Percentiles rank a stretch among this genome's conserved stretches.
phyloP scores from a whole-genome alignment of 2,329 filamentous ascomycete species.

The Pseudogymnoascus sp. region DNA sequence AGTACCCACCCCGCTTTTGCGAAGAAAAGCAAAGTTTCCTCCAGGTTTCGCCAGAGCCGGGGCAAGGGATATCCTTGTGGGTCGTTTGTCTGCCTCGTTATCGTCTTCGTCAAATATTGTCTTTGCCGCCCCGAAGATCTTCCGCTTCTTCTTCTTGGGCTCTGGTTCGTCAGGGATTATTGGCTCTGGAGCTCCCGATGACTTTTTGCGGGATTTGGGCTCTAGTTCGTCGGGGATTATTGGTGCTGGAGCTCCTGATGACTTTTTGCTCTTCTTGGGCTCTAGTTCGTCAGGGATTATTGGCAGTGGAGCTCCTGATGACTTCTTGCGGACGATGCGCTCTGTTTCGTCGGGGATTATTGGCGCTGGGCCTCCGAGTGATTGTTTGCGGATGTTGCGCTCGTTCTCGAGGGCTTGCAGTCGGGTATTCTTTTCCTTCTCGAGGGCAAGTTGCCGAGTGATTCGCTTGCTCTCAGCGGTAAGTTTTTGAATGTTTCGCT shows the following conservation, averaged over 20 bases:
- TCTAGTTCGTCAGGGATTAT: background rate
- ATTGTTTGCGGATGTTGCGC: background rate
- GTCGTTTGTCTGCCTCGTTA: slow-evolving; percentile 36
- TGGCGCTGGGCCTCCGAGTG: background rate
- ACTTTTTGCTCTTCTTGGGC: background rate
- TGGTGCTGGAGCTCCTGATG: background rate
- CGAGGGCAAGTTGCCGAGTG: background rate
- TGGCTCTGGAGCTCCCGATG: background rate
- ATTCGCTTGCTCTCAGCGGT: background rate
- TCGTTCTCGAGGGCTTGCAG: background rate
- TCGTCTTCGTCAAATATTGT: slow-evolving; percentile 68
- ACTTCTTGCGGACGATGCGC: background rate
- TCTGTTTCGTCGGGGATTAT: background rate
- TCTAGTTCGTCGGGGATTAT: slow-evolving; percentile 42
- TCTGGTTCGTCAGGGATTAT: slow-evolving; percentile 25
- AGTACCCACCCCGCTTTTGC: slow-evolving; percentile 16
- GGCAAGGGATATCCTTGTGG: slow-evolving; percentile 29
- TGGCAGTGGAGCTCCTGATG: background rate
- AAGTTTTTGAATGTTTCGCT: background rate
- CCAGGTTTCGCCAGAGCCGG: slow-evolving; percentile 22
- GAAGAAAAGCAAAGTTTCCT: slow-evolving; percentile 15
- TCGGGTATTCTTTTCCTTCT: background rate
- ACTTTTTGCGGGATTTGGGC: slow-evolving; percentile 8
- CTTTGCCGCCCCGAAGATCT: slow-evolving; percentile 54
- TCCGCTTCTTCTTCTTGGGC: slow-evolving; percentile 60